A percentile compares a stretch with the other conserved stretches of the same genome.
phyloP scores from a whole-genome alignment of 1,284 basidiomycete species.

The Afroboletus lepidellus region DNA sequence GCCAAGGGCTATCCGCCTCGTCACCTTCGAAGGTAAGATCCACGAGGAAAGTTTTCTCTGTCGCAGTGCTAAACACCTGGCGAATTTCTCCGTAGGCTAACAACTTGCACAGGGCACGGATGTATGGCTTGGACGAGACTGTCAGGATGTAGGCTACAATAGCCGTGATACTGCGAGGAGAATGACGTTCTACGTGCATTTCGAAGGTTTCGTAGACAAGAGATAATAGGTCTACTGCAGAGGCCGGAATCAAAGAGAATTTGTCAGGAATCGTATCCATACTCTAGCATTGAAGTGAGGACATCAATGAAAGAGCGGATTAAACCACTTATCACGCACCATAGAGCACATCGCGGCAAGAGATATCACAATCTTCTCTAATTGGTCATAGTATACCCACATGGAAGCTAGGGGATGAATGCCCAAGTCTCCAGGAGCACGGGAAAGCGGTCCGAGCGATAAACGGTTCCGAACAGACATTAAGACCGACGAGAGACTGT shows the following conservation, averaged over 20 bases:
- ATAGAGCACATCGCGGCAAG: conserved; percentile 54
- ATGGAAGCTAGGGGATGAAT: conserved; percentile 41
- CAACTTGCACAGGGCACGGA: conserved; percentile 50
- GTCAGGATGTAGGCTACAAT: conserved; percentile 64
- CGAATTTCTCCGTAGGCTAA: conserved; percentile 52
- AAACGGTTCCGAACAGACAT: conserved; percentile 48
- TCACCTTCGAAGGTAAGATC: conserved; percentile 36
- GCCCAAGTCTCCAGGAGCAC: conserved; percentile 18
- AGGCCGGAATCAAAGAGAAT: conserved; percentile 43
- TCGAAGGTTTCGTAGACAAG: conserved; percentile 53
- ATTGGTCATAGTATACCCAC: conserved; percentile 52
- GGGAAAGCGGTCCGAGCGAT: conserved; percentile 36
- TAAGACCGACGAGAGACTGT: conserved; percentile 58
- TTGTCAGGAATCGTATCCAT: conserved; percentile 38
- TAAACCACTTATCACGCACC: conserved; percentile 39
- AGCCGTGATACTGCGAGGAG: conserved; percentile 45
- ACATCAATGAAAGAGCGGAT: not conserved
- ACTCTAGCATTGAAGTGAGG: conserved; percentile 37
- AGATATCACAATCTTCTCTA: conserved; percentile 49
- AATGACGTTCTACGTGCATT: conserved; percentile 49
- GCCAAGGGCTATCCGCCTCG: conserved; percentile 38
- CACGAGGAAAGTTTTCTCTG: conserved; percentile 17
- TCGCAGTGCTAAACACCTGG: conserved; percentile 22
- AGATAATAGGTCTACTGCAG: conserved; percentile 52
- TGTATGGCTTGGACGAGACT: conserved; percentile 57